Base-by-base conservation (phyloP, 495 filamentous ascomycete species). In the Sporormia fimetaria region DNA sequence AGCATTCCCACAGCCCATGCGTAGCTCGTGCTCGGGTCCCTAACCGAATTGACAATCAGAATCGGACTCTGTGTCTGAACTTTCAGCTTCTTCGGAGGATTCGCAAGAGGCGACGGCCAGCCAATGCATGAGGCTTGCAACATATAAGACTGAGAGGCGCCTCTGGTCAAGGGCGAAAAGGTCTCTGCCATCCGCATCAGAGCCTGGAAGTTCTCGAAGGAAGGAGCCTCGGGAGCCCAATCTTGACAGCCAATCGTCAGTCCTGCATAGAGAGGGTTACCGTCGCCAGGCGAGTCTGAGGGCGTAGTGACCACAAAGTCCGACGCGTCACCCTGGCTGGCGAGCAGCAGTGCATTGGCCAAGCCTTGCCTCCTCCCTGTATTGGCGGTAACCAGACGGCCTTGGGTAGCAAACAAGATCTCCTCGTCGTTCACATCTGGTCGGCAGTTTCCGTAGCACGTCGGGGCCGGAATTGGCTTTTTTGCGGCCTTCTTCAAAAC, bases 1-100 rank as follows among this genome's bases (percentile, higher is more conserved):
- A 33, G 28, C 24, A 59, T 44, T n/a, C 57, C 42, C 42, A 56
- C 52, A 8, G 56, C 64, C 64, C 63, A 67, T 2, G 48, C 47
- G 27, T 54, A 57, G 33, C 52, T 51, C 10, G 61, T 63, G 25
- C 47, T 53, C 1, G 63, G 62, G 39, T 67, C 64, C 40, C 54
- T 58, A 2, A 57, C 47, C 8, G 62, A 49, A 36, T 66, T 63
- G 3, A 59, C 49, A 40, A 58, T 32, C 23, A 67, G 46, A 6
- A 64, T 45, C 2, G 33, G 33, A 4, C 25, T 25, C 45, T 52
- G 24, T 34, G 37, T 21, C 17, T 11, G 4, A 3, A 14, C 33
- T 17, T 32, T 42, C 3, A 46, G 25, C 6, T 28, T 16, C 16
- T 37, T 36, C 8, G 52, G 56, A 27, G 52, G 55, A 41, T 63